phyloP scores from a whole-genome alignment of 768 basidiomycete species.

The Dictyophora rubrovolvata region DNA sequence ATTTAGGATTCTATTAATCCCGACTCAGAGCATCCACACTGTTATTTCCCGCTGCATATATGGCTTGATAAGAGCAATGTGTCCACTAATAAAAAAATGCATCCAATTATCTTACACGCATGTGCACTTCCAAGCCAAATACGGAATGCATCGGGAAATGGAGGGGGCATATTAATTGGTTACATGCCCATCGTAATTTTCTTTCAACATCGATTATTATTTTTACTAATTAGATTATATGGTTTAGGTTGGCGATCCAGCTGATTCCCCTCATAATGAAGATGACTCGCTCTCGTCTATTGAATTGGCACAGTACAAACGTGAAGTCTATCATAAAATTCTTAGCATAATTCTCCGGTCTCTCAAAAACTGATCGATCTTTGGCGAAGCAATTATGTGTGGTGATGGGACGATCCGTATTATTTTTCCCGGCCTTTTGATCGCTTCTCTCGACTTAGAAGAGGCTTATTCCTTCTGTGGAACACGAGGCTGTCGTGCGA shows the following conservation, averaged over 20 bases:
- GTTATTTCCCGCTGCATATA: conserved; percentile 19
- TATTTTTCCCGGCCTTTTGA: conserved; percentile 21
- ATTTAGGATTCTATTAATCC: conserved; percentile 11
- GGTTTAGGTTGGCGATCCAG: conserved; percentile 15
- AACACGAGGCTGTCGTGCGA: conserved; percentile 17
- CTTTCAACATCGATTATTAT: background rate
- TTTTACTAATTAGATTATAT: conserved; percentile 7
- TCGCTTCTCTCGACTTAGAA: conserved; percentile 22
- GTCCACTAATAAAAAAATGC: conserved; percentile 17
- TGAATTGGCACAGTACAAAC: conserved; percentile 21
- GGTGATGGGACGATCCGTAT: conserved; percentile 14
- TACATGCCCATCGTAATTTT: conserved; percentile 21
- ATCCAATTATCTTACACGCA: conserved; percentile 20
- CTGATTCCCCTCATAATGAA: conserved; percentile 14
- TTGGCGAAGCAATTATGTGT: conserved; percentile 18
- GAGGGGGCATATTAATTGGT: conserved; percentile 14
- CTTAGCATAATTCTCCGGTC: conserved; percentile 13
- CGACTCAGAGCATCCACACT: conserved; percentile 13
- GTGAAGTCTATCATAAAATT: conserved; percentile 22
- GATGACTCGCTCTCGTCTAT: conserved; percentile 11
- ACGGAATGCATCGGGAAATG: conserved; percentile 24
- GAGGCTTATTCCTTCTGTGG: conserved; percentile 20
- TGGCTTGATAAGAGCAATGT: conserved; percentile 24
- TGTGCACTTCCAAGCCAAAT: conserved; percentile 20
- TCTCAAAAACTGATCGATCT: conserved; percentile 14